These are phyloP conservation scores for Saururus chinensis DNA, from an alignment of 164 flowering plant species.

Conservation along the genomic window DNA sequence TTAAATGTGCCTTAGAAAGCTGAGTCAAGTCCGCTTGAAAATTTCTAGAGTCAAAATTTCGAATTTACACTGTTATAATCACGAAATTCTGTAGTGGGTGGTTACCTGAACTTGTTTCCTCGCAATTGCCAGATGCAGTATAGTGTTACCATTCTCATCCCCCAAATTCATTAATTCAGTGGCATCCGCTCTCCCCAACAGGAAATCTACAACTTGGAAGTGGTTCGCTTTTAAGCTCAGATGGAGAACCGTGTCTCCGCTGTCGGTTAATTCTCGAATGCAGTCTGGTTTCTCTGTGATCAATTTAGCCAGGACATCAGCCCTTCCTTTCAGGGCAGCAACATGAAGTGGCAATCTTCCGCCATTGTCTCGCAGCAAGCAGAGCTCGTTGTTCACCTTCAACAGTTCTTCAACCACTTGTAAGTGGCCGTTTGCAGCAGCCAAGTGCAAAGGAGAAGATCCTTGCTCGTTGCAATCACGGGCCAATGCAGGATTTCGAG, in stretches of 20 bases:
- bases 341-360: conserved; percentile 2
- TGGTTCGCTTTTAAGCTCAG: conserved; percentile 1
- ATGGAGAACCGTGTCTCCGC: conserved; percentile 1
- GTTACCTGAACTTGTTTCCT: conserved; percentile 3
- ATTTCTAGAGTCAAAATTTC: too few species aligned
- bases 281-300: background rate
- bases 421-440: too few species aligned
- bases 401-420: too few species aligned
- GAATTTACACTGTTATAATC: too few species aligned
- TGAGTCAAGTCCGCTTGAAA: too few species aligned
- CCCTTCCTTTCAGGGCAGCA: conserved; percentile 2
- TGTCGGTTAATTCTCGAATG: background rate
- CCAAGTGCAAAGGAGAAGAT: too few species aligned
- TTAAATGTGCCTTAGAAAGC: too few species aligned
- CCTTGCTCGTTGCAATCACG: too few species aligned
- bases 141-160: conserved; percentile 1
- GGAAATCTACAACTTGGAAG: background rate
- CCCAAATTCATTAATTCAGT: background rate
- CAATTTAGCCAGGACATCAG: background rate
- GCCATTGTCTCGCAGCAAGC: background rate
- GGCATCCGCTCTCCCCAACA: background rate
- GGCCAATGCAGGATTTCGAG: too few species aligned
- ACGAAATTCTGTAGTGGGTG: too few species aligned
- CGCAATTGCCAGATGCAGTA: conserved; percentile 1
- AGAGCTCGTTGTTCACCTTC: too few species aligned